Base-by-base conservation (phyloP, 495 filamentous ascomycete genomes). In the Neurospora discreta region DNA sequence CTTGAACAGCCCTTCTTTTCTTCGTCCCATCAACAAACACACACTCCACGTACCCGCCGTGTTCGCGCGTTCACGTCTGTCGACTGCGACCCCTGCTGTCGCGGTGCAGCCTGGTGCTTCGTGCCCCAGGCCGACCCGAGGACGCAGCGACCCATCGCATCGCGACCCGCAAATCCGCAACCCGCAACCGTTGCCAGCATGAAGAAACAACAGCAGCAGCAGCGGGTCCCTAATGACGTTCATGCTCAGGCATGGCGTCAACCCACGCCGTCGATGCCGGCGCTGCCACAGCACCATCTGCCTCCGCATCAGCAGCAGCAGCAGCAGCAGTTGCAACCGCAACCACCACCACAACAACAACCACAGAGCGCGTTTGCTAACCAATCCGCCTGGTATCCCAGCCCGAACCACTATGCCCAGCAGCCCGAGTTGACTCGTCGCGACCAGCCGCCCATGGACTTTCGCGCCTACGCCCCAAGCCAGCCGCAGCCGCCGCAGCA, bases 341-440 rank as follows among this genome's bases (percentile, higher is more conserved):
- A 68, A 71, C 74, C 70, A 46, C 38, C 41, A 41, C 74, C 74
- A 36, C 33, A 36, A 46, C 70, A 68, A 71, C 74, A 71, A 46
- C 40, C 41, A 41, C 74, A 75, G 44, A 73, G 74, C 52, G 68
- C 78, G 36, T 76, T 78, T 73, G 75, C 81, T 82, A 80, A 82
- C 75, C 77, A 76, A 44, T 13, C 67, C 20, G 52, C 70, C 67
- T 79, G 76, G 77, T 78, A 81, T 74, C 80, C 78, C 75, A 81
- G 75, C 67, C 71, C 72, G 38, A 38, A 74, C 39, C 73, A 73
- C 39, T 75, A 80, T 70, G 77, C 80, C 69, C 81, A 80, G 38
- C 81, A 82, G 74, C 75, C 78, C 73, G 81, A 84, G 72, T 78
- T 84, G 80, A 76, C 78, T 72, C 82, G 82, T 68, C 80, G 83